phyloP scores from a whole-genome alignment of 495 filamentous ascomycete genomes.

The Hypomontagnella monticulosa region DNA sequence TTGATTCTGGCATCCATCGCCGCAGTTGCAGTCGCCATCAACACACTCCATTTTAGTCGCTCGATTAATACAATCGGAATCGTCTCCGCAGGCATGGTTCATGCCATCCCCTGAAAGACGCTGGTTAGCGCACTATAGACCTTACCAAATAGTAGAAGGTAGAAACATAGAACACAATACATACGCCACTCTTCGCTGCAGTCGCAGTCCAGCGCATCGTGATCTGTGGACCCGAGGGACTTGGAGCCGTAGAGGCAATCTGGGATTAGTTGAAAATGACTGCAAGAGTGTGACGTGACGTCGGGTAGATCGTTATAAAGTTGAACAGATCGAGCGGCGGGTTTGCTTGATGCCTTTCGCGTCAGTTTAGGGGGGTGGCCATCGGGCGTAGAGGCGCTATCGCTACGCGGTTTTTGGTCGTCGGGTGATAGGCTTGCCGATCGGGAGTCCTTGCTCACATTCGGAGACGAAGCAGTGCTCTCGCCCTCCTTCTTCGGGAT shows the following conservation, averaged over 20 bases:
- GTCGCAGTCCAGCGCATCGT: conserved; percentile 92
- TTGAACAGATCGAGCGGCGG: conserved; percentile 64
- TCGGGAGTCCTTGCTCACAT: conserved; percentile 52
- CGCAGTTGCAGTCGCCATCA: conserved; percentile 84
- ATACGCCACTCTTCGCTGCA: conserved; percentile 96
- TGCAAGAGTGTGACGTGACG: conserved; percentile 76
- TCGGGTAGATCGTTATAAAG: conserved; percentile 77
- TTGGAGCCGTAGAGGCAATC: conserved; percentile 89
- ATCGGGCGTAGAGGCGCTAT: conserved; percentile 54
- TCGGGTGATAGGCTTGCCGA: conserved; percentile 55
- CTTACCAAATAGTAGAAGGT: conserved; percentile 29
- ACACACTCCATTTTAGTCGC: conserved; percentile 97
- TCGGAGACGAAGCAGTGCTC: conserved; percentile 49
- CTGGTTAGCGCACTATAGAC: conserved; percentile 37
- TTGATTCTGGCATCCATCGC: conserved; percentile 88
- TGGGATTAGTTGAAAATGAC: conserved; percentile 80
- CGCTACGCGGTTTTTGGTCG: conserved; percentile 52
- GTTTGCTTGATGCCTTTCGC: conserved; percentile 78
- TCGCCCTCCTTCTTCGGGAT: conserved; percentile 52
- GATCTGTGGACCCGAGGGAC: conserved; percentile 87
- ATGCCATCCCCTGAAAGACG: conserved; percentile 66
- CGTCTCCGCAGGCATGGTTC: conserved; percentile 92
- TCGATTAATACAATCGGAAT: conserved; percentile 99
- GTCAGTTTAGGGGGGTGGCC: conserved; percentile 73
- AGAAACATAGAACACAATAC: conserved; percentile 50